A percentile compares a stretch with the other conserved stretches of the same genome.
These are phyloP conservation scores for Russula dissimulans DNA, from an alignment of 768 basidiomycete genomes.

Conservation along the genomic window DNA sequence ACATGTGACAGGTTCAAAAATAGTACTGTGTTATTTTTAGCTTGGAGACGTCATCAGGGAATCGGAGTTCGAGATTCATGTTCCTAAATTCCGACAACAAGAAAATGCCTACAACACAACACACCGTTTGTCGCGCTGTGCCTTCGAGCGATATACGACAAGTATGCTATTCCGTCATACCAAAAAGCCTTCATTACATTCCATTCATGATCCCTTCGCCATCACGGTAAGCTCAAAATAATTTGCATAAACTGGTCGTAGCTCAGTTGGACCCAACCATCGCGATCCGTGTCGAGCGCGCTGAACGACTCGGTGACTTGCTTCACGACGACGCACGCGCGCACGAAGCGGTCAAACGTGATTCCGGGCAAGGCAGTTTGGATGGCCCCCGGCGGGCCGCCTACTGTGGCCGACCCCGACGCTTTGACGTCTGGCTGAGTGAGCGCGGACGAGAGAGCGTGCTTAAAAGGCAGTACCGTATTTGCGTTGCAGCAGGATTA, in stretches of 20 bases:
- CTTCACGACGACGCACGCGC: conserved; percentile 76
- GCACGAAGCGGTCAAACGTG: conserved; percentile 79
- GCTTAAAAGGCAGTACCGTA: conserved; percentile 41
- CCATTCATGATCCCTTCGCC: not conserved
- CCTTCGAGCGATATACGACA: too few relatives aligned
- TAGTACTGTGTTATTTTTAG: too few relatives aligned
- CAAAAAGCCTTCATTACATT: not conserved
- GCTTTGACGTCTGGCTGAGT: conserved; percentile 37
- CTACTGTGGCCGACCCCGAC: conserved; percentile 26
- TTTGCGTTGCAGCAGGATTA: conserved; percentile 65
- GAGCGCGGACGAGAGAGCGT: not conserved
- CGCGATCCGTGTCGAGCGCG: conserved; percentile 50
- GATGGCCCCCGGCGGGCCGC: conserved; percentile 18
- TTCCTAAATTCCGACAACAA: too few relatives aligned
- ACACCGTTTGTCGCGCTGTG: too few relatives aligned
- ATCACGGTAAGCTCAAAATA: conserved; percentile 49
- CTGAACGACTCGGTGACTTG: conserved; percentile 67
- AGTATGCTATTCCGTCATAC: not conserved
- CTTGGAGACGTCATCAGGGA: too few relatives aligned
- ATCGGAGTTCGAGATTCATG: too few relatives aligned
- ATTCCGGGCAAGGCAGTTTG: conserved; percentile 45
- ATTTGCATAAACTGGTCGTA: conserved; percentile 68
- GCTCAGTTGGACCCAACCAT: conserved; percentile 62
- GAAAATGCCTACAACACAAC: too few relatives aligned
- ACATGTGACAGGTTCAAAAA: too few relatives aligned